Base-by-base conservation (phyloP, 2,329 filamentous ascomycete genomes). In the Pseudocercospora fuligena region DNA sequence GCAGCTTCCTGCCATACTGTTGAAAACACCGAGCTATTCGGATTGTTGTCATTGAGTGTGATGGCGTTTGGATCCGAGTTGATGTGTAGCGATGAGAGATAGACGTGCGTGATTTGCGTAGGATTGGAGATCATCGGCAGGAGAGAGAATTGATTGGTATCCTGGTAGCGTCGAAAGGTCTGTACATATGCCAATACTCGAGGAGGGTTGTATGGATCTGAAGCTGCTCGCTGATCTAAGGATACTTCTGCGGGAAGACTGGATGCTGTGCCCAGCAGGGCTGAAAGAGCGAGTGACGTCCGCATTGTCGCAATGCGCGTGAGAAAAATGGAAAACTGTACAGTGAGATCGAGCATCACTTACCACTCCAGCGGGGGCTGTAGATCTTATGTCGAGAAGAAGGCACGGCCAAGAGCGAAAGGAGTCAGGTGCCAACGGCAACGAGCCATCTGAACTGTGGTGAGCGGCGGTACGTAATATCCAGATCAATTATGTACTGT, bases 1-100 rank as follows among this genome's bases (percentile, higher is more conserved):
- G 64, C 63, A 5, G 68, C 72, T 23, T 76, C 72, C 6, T 49
- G 47, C 74, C 74, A 77, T 46, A 75, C 61, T 11, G 60, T 66
- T 43, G 71, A 69, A 40, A 60, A 75, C 31, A 68, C 64, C 2
- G 73, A 65, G 47, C 63, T 43, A 23, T 60, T 60, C 5, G 73
- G 73, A 33, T 63, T 67, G 62, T 74, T 66, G 64, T 76, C 74
- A 62, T 76, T 76, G 29, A 76, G 67, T 14, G 63, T 73, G 63
- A 76, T 75, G 47, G 66, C 66, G 36, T 64, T 69, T 5, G 72
- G 71, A 40, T 71, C 64, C 16, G 65, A 64, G 43, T 76, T 76
- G 63, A 76, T 72, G 49, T 76, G 75, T 5, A 76, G 62, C 6
- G 74, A 70, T 9, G 75, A 71, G 25, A 76, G 69, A 49, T 73